Conservation (phyloP, 768 basidiomycete species). For the Hygrocybe punicea region DNA sequence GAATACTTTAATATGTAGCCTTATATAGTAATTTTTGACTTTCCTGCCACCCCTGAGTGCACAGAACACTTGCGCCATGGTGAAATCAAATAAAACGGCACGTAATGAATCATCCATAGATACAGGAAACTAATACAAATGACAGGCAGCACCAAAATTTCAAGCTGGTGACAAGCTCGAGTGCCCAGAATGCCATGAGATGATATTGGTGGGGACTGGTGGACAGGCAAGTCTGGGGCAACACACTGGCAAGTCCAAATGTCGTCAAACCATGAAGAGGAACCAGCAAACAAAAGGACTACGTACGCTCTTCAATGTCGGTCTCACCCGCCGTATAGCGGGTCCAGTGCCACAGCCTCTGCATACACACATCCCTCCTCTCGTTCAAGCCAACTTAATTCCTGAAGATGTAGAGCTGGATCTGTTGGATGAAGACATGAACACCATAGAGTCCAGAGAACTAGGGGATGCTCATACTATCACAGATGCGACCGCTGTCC, state of each 20-base stretch:
- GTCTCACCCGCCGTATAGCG: background rate
- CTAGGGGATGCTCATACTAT: background rate
- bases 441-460: background rate
- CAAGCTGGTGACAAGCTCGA: background rate
- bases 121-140: background rate
- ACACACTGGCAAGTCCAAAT: no score
- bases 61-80: background rate
- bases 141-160: background rate
- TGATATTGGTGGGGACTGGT: slow-evolving; percentile 16
- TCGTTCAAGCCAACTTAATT: background rate
- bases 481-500: background rate
- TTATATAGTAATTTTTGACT: background rate
- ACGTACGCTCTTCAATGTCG: background rate
- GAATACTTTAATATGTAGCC: background rate
- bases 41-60: background rate
- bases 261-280: slow-evolving; percentile 3
- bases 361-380: background rate
- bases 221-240: slow-evolving; percentile 15
- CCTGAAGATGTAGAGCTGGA: background rate
- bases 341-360: background rate
- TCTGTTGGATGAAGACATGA: background rate
- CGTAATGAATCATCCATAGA: background rate
- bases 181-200: slow-evolving; percentile 20
- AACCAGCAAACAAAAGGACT: slow-evolving; percentile 6
- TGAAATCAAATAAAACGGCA: background rate